Evolutionary conservation across 2,329 filamentous ascomycete genomes (phyloP), one percentile per base, ranked within the genome.

Genomic region (Ophiostoma piceae): DNA sequence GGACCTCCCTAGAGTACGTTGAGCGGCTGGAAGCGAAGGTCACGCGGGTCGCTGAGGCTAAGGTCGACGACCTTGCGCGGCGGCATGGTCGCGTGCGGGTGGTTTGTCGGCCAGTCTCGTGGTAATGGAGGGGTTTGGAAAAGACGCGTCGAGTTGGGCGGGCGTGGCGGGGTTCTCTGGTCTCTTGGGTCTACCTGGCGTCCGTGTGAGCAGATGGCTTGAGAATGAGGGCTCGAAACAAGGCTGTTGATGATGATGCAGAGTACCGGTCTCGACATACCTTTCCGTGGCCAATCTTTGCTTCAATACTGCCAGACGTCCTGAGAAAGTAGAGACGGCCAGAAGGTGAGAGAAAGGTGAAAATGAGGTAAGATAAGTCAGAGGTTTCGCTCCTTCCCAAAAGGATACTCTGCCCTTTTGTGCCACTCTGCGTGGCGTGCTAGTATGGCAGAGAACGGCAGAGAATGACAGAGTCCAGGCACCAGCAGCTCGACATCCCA

Each of bases 1-100:
- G 71, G 71, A 19, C 71, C 71, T 11, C 71, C 71, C 69, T 66
- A 70, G 35, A 72, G 69, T 19, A 72, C 68, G 43, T 72, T 72
- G n/a, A 72, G 39, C 26, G 71, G 71, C 39, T 70, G 54, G 29
- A 72, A 70, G 54, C 69, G 69, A 32, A 72, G 66, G n/a, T 70
- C 67, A 26, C 67, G 60, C 29, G 68, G 66, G 14, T 71, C 62
- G 29, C 64, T 51, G 26, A 69, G 29, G 54, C 67, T 67, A 54
- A 67, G 37, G 37, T 70, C 67, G 29, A 66, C n/a, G 14, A 29
- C 32, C 22, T 26, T 67, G 37, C 62, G 62, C 39, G 68, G 64
- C 43, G 68, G 67, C 70, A 71, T 71, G 67, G 60, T 64, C 26
- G 54, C 11, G 12, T 64, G 60, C 32, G 8, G 3, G 26, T 7